Base-by-base conservation (phyloP, 306 rosid genomes). In the Gillenia trifoliata region DNA sequence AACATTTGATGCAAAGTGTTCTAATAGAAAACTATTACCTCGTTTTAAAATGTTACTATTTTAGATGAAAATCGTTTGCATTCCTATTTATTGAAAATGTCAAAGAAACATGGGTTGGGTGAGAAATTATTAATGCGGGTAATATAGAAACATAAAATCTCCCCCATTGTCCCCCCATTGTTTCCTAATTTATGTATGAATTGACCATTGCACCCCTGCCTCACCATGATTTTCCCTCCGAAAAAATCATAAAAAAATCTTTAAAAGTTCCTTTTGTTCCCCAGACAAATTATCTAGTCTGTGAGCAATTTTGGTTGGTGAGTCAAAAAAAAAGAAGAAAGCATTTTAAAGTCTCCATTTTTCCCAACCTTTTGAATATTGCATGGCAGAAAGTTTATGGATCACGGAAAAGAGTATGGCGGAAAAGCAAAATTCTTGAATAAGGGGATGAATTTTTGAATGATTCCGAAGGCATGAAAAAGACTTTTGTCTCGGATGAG, bases 181-280 rank as follows among this genome's bases (percentile, higher is more conserved):
- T 71, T 76, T 77, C 85, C 88, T 36, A 4, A 34, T 33, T 19
- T 8, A 64, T 73, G 16, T 29, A 68, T 78, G 0, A 38, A 66
- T 31, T 66, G 75, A 62, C 78, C 68, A 23, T 66, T 17, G 77
- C 29, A 31, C 72, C 76, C 72, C 64, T 28, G 4, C 26, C 33
- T 41, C n/a, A 25, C 72, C 66, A 61, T 69, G 61, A 76, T 73
- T 70, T 74, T 55, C 59, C 34, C 75, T 30, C 60, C 26, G 17
- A 43, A 64, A 66, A 36, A 31, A 25, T 71, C 73, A 75, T 78
- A 59, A 74, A 31, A 77, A 69, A 77, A 79, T 82, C 86, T 76
- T 64, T 29, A 8, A 49, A 47, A 77, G 57, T 76, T 71, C 70
- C 49, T 55, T 63, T 54, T 62, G 83, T 63, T 75, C 82, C 84